These are phyloP conservation scores for Backusella tarrabulga DNA, from an alignment of 192 early-diverging fungal species.

Conservation along the genomic window DNA sequence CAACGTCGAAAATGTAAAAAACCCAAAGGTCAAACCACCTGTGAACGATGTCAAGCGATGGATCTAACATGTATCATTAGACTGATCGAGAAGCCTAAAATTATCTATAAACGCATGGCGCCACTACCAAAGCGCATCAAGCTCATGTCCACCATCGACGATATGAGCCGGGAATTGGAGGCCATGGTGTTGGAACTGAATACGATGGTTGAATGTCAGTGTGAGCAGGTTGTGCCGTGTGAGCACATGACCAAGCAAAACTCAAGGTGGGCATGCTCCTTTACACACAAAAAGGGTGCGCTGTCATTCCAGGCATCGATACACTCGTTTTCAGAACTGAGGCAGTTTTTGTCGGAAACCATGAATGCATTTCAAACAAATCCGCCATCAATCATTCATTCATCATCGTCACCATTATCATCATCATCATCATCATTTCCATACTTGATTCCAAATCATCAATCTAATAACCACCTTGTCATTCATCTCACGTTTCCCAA, in stretches of 20 bases:
- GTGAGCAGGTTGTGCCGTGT: neutral
- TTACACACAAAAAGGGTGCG: neutral
- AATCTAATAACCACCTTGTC: neutral
- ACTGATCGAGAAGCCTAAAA: neutral
- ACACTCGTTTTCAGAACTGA: neutral
- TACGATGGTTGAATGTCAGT: neutral
- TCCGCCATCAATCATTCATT: neutral
- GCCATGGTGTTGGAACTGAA: neutral
- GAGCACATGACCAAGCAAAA: neutral
- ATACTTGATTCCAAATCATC: neutral
- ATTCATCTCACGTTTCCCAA: neutral
- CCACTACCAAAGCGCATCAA: neutral
- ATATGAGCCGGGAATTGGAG: neutral
- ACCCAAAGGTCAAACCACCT: neutral
- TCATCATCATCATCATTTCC: neutral
- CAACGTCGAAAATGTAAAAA: neutral
- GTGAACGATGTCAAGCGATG: neutral
- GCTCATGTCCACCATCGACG: neutral
- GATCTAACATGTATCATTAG: neutral
- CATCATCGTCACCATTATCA: neutral
- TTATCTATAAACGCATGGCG: neutral
- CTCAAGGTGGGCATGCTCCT: neutral
- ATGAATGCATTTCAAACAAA: neutral
- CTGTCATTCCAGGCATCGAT: neutral
- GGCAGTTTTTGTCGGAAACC: neutral